phyloP scores from a whole-genome alignment of 306 rosid species.

The Ormosia semicastrata region DNA sequence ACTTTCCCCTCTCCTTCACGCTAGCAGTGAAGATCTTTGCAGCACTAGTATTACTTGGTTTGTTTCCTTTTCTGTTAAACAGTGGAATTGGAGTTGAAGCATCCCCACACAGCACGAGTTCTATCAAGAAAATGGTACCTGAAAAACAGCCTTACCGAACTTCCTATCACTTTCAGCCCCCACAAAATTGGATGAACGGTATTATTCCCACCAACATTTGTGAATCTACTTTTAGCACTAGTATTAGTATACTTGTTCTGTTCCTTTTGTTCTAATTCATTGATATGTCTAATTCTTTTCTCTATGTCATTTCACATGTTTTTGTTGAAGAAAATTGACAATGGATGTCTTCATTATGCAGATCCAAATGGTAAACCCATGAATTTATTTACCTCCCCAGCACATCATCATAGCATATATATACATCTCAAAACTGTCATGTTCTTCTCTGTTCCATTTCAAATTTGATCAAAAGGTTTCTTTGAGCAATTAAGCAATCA shows the following conservation, averaged over 20 bases:
- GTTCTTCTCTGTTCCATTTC: background rate
- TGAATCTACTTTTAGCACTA: background rate
- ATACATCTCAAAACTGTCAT: background rate
- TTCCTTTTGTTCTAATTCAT: background rate
- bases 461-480: background rate
- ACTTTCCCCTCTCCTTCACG: background rate
- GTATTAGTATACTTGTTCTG: background rate
- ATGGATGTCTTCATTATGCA: conserved; percentile 32
- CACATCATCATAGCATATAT: background rate
- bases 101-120: background rate
- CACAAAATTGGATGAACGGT: conserved; percentile 53
- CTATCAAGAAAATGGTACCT: background rate
- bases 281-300: conserved; percentile 17
- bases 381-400: background rate
- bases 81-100: conserved; percentile 2
- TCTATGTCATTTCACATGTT: conserved; percentile 29
- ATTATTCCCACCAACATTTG: background rate
- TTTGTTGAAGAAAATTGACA: conserved; percentile 24
- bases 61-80: background rate
- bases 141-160: conserved; percentile 38
- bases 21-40: conserved; percentile 10
- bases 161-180: conserved; percentile 41
- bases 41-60: background rate
- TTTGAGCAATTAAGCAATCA: background rate
- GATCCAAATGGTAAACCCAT: conserved; percentile 53